These are phyloP conservation scores for Raphidocelis subcapitata DNA, from an alignment of 139 green algal species.

Conservation along the genomic window DNA sequence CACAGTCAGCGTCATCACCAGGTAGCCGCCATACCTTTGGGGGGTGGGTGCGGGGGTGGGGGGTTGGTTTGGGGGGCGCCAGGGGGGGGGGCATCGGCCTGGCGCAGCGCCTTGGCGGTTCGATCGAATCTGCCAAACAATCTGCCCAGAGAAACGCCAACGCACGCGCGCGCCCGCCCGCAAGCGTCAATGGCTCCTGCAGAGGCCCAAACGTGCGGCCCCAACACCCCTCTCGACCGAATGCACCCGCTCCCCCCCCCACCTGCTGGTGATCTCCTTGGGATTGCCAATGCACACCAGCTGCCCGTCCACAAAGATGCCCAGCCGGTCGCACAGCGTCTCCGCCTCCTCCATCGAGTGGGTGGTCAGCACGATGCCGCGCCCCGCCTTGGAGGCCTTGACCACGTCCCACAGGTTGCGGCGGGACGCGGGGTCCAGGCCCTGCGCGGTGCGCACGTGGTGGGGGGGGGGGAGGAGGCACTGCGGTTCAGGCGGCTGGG, in stretches of 20 bases:
- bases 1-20: constrained; percentile 78
- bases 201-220: no score
- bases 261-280: constrained; percentile 78
- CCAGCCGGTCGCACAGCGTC: constrained; percentile 72
- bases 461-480: background rate
- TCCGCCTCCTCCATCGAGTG: constrained; percentile 89
- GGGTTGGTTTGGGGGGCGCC: background rate
- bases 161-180: no score
- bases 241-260: constrained; percentile 55
- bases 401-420: constrained; percentile 85
- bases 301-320: constrained; percentile 78
- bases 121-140: no score
- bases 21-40: constrained; percentile 39
- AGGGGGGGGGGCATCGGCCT: no score
- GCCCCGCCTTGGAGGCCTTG: constrained; percentile 61
- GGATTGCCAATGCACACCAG: constrained; percentile 89
- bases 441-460: no score
- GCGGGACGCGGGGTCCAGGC: constrained; percentile 77
- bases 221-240: no score
- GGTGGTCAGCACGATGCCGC: constrained; percentile 89
- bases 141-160: no score
- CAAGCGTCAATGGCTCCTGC: no score
- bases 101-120: no score
- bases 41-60: background rate
- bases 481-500: no score